These are phyloP conservation scores for Aspergillus sparsus DNA, from an alignment of 495 filamentous ascomycete species.

Conservation along the genomic window DNA sequence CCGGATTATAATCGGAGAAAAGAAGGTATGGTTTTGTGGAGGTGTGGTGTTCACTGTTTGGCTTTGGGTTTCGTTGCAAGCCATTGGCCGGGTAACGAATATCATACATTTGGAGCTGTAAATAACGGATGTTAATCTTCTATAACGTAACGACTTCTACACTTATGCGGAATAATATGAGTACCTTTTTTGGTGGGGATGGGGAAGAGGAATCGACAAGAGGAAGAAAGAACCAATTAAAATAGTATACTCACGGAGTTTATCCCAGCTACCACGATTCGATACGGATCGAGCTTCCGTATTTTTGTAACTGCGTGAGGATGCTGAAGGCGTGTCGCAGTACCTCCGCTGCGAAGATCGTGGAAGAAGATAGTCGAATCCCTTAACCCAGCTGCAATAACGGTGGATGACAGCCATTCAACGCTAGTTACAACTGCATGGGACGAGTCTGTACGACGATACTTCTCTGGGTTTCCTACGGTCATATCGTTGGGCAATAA, in stretches of 20 bases:
- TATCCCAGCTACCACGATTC: slow-evolving; percentile 39
- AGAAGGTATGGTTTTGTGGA: slow-evolving; percentile 41
- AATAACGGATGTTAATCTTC: not conserved
- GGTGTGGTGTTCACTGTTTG: slow-evolving; percentile 27
- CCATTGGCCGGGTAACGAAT: slow-evolving; percentile 41
- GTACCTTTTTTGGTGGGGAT: not conserved
- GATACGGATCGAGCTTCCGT: slow-evolving; percentile 39
- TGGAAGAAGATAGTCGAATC: slow-evolving; percentile 41
- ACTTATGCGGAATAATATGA: not conserved
- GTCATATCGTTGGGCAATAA: slow-evolving; percentile 29
- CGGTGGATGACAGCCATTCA: slow-evolving; percentile 41
- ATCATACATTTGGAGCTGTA: slow-evolving; percentile 49
- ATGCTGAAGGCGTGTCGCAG: slow-evolving; percentile 38
- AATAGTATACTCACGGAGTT: slow-evolving; percentile 33
- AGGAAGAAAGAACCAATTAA: not conserved
- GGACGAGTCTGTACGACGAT: slow-evolving; percentile 30
- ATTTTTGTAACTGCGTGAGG: slow-evolving; percentile 39
- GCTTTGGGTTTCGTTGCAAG: slow-evolving; percentile 33
- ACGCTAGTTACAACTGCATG: slow-evolving; percentile 39
- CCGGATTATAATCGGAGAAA: slow-evolving; percentile 35
- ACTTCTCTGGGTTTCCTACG: slow-evolving; percentile 20
- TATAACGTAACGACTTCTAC: too few relatives aligned
- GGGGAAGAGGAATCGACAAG: not conserved
- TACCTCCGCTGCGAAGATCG: slow-evolving; percentile 39
- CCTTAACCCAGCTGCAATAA: slow-evolving; percentile 41